Percentiles rank a stretch among this genome's conserved stretches.
phyloP scores from a whole-genome alignment of 305 asterid species.

The Solanum hybrid region DNA sequence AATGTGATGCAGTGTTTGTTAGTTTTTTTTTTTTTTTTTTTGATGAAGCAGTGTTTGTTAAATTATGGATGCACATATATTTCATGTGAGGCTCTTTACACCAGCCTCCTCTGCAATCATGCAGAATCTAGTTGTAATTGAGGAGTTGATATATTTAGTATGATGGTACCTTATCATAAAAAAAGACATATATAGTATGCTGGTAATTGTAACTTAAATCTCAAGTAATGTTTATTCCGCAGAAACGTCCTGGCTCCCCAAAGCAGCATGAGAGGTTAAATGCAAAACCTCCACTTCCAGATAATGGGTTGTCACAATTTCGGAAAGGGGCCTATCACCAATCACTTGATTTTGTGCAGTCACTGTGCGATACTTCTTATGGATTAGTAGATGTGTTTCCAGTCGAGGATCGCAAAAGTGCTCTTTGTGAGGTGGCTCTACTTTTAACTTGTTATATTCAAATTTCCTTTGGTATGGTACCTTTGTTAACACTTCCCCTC shows the following conservation, averaged over 20 bases:
- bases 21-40: background rate
- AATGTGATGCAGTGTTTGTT: background rate
- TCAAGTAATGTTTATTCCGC: slow-evolving; percentile 27
- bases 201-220: slow-evolving; percentile 1
- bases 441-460: slow-evolving; percentile 10
- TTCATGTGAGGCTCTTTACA: background rate
- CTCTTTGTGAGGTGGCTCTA: slow-evolving; percentile 76
- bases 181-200: background rate
- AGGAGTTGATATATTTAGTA: background rate
- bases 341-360: slow-evolving; percentile 90
- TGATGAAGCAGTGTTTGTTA: background rate
- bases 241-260: slow-evolving; percentile 78
- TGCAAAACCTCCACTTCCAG: slow-evolving; percentile 93
- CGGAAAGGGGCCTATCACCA: slow-evolving; percentile 95
- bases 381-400: slow-evolving; percentile 97
- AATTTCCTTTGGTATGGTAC: slow-evolving; percentile 3
- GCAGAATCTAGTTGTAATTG: background rate
- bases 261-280: slow-evolving; percentile 54
- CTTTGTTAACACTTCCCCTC: slow-evolving; percentile 8
- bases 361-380: slow-evolving; percentile 87
- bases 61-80: background rate
- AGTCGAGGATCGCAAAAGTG: slow-evolving; percentile 83
- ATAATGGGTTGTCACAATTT: slow-evolving; percentile 57
- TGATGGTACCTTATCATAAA: background rate
- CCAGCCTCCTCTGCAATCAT: background rate